Evolutionary conservation across 345 rosid species (phyloP), one percentile per base, ranked within the genome.

Genomic region (Bretschneidera sinensis): DNA sequence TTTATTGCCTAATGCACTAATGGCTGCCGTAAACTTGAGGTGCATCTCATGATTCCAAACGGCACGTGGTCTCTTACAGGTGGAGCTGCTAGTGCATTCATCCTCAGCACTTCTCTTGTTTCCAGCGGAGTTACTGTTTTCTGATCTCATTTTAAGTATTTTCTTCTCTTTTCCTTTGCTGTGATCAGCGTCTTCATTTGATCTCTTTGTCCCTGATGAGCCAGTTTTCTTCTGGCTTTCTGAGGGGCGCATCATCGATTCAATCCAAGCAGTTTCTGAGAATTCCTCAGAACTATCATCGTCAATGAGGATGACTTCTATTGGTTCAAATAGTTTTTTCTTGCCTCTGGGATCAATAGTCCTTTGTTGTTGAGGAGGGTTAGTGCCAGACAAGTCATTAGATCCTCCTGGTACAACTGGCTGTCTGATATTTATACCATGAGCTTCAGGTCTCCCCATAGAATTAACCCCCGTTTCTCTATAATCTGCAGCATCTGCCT

Each of bases 11-110:
- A 86, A 62, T 6, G 51, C 63, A 59, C 58, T 65, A 2, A 77
- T 0, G 35, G 83, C 83, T 6, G 71, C 67, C 15, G 65, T 59
- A 62, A 83, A 83, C 61, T 78, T 83, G 19, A 24, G 65, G 55
- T 81, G 89, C 13, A 79, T 70, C 0, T 76, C 77, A 0, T 57
- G 13, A 24, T 52, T 71, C 89, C 85, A 82, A 28, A 75, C 7
- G 6, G 23, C 16, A 1, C 48, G 64, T 0, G 19, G 49, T 33
- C 55, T n/a, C 70, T 23, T 68, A 50, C 5, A 7, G 15, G 19
- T 7, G 9, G 14, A 50, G 1, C 1, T 4, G 21, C 25, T 28
- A 6, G 20, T 33, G 5, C 16, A 13, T 5, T 59, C 31, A 16
- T 33, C 52, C 25, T 24, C 35, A 45, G 2, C 0, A 6, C 17